These are phyloP conservation scores for Oleoguttula mirabilis DNA, from an alignment of 495 filamentous ascomycete species.

Conservation along the genomic window DNA sequence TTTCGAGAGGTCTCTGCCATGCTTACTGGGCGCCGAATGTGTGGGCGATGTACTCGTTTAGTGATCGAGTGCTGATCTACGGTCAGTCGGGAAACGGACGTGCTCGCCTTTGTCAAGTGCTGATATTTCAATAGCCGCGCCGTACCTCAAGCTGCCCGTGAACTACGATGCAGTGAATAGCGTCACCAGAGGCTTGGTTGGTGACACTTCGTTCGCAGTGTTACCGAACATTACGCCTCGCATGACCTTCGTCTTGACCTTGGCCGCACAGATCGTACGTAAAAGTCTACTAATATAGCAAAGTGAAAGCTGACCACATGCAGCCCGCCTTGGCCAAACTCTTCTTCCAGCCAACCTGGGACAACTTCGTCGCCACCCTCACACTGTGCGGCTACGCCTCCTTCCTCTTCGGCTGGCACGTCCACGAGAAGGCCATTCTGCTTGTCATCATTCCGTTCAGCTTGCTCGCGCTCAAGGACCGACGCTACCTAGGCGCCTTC, in stretches of 20 bases:
- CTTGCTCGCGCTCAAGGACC: constrained; percentile 82
- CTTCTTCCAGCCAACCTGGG: constrained; percentile 68
- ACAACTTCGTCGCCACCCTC: constrained; percentile 75
- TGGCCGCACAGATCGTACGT: constrained; percentile 66
- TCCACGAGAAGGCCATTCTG: constrained; percentile 94
- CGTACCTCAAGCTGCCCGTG: constrained; percentile 59
- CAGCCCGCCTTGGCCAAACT: constrained; percentile 68
- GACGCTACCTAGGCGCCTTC: constrained; percentile 84
- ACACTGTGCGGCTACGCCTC: constrained; percentile 95
- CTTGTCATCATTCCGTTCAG: constrained; percentile 93
- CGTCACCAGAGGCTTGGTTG: constrained; percentile 83
- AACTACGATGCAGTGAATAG: constrained; percentile 66
- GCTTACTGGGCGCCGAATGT: constrained; percentile 98
- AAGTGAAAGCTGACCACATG: constrained; percentile 13
- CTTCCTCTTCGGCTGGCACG: constrained; percentile 97
- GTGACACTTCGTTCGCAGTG: constrained; percentile 90
- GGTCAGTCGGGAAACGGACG: constrained; percentile 48
- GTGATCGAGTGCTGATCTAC: constrained; percentile 69
- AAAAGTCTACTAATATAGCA: too few relatives aligned
- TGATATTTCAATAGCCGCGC: constrained; percentile 49
- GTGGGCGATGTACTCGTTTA: constrained; percentile 94
- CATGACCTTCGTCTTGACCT: constrained; percentile 68
- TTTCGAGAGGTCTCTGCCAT: constrained; percentile 85
- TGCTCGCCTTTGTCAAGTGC: too few relatives aligned
- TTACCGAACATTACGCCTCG: constrained; percentile 74